Conservation (phyloP, 2,329 filamentous ascomycete genomes). For the Cladophialophora yegresii region DNA sequence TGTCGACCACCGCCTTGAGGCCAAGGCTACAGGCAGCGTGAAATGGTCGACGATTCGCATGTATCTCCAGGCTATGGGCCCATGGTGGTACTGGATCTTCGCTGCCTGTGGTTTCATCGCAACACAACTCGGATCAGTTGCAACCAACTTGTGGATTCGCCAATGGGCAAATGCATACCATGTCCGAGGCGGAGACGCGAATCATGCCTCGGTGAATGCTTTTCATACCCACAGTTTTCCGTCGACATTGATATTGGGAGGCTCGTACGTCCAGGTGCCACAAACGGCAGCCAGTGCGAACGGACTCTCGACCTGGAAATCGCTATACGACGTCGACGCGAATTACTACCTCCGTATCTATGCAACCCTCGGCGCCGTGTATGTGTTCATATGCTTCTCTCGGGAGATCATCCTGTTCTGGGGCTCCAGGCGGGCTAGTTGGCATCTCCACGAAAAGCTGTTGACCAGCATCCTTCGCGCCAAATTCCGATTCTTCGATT, state of each 20-base stretch:
- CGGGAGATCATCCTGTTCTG: constrained; percentile 89
- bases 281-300: constrained; percentile 11
- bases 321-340: constrained; percentile 65
- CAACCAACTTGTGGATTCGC: constrained; percentile 91
- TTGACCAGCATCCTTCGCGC: constrained; percentile 80
- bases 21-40: constrained; percentile 81
- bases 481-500: constrained; percentile 96
- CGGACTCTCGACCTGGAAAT: constrained; percentile 29
- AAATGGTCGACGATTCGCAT: constrained; percentile 83
- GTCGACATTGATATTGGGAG: constrained; percentile 19
- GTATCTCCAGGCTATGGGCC: constrained; percentile 89
- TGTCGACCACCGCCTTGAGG: constrained; percentile 62
- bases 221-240: constrained; percentile 12
- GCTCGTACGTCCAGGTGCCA: constrained; percentile 22
- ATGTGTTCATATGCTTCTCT: constrained; percentile 77
- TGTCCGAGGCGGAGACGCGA: constrained; percentile 33
- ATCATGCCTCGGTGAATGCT: constrained; percentile 24
- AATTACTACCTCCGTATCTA: constrained; percentile 83
- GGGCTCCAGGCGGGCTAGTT: constrained; percentile 85
- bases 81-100: constrained; percentile 90
- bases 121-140: constrained; percentile 83
- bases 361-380: constrained; percentile 73
- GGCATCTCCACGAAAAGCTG: constrained; percentile 75
- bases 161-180: constrained; percentile 92
- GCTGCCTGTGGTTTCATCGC: constrained; percentile 73